phyloP scores from a whole-genome alignment of 2,329 filamentous ascomycete species.

The Aspergillus terreus region DNA sequence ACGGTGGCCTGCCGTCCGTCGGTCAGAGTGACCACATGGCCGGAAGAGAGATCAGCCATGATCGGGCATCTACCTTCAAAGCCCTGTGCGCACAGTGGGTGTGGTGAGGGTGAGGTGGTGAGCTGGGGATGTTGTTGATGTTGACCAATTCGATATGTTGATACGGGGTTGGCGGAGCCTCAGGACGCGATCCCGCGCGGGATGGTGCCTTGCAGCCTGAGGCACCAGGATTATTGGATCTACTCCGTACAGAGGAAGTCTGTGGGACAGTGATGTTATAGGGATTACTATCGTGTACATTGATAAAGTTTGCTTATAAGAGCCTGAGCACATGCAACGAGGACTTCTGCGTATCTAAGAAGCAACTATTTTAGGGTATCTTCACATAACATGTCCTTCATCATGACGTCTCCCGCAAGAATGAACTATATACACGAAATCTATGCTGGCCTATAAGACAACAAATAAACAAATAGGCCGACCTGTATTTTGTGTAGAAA shows the following conservation, averaged over 20 bases:
- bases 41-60: constrained; percentile 44
- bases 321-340: no score
- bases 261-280: neutral
- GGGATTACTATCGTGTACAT: neutral
- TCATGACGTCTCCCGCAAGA: no score
- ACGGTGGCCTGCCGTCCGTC: constrained; percentile 75
- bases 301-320: no score
- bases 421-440: neutral
- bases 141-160: constrained; percentile 13
- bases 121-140: constrained; percentile 8
- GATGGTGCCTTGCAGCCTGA: constrained; percentile 9
- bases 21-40: constrained; percentile 73
- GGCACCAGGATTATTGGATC: constrained; percentile 16
- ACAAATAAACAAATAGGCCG: neutral
- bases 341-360: no score
- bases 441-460: neutral
- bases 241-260: neutral
- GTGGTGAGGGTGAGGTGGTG: constrained; percentile 4
- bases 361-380: no score
- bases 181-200: constrained; percentile 13
- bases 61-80: constrained; percentile 10
- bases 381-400: no score
- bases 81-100: constrained; percentile 10
- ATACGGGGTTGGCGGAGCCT: constrained; percentile 12
- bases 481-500: neutral